A percentile compares a stretch with the other conserved stretches of the same genome.
phyloP scores from a whole-genome alignment of 2,329 filamentous ascomycete genomes.

The Coniochaeta sp. region DNA sequence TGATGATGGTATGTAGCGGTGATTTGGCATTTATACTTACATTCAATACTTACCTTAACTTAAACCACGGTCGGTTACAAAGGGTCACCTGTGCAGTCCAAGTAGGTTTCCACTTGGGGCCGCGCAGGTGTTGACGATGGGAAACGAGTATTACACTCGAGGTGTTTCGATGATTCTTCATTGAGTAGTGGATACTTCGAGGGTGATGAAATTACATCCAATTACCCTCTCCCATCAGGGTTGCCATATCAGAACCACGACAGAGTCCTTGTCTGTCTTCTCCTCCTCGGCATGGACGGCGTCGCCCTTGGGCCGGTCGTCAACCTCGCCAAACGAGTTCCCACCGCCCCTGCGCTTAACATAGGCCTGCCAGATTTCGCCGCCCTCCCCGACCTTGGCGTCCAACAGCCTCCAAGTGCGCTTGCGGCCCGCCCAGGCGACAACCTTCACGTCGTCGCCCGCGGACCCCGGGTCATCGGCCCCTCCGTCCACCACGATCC shows the following conservation, averaged over 20 bases:
- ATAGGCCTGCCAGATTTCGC: conserved; percentile 40
- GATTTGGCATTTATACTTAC: not conserved
- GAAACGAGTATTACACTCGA: too few species aligned
- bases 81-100: not conserved
- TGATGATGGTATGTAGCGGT: not conserved
- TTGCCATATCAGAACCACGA: conserved; percentile 34
- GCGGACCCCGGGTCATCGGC: conserved; percentile 9
- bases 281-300: conserved; percentile 16
- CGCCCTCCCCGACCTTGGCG: conserved; percentile 22
- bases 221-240: not conserved
- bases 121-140: too few species aligned
- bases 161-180: too few species aligned
- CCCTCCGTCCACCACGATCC: conserved; percentile 23
- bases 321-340: conserved; percentile 11
- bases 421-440: conserved; percentile 27
- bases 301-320: conserved; percentile 10
- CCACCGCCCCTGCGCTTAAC: conserved; percentile 21
- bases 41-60: not conserved
- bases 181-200: too few species aligned
- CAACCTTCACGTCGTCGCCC: conserved; percentile 18
- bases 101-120: not conserved
- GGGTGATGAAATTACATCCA: too few species aligned
- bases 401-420: conserved; percentile 35
- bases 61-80: too few species aligned
- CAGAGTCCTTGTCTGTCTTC: conserved; percentile 25